These are phyloP conservation scores for Citropsis articulata DNA, from an alignment of 345 rosid genomes.

Conservation along the genomic window DNA sequence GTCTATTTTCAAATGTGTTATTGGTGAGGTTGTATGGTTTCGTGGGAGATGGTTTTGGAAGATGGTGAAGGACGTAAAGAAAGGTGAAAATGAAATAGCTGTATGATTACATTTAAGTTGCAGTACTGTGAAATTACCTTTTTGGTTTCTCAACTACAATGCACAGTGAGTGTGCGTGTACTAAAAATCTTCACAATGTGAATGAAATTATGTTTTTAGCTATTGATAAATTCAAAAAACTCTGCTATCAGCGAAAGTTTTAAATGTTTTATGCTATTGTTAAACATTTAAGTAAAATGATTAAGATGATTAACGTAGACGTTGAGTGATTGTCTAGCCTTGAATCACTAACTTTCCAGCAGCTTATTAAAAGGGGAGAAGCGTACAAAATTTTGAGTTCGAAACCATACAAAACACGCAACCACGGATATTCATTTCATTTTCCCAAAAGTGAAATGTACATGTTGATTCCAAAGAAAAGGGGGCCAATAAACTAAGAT, in stretches of 20 bases:
- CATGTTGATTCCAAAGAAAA: too few species aligned
- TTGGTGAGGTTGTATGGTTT: conserved; percentile 9
- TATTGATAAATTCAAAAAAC: background rate
- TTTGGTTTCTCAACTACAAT: background rate
- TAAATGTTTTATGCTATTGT: too few species aligned
- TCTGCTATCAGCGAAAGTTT: too few species aligned
- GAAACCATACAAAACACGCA: too few species aligned
- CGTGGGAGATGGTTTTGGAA: conserved; percentile 8
- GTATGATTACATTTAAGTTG: background rate
- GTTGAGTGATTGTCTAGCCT: background rate
- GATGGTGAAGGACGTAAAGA: background rate
- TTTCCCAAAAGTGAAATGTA: background rate
- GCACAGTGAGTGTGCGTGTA: background rate
- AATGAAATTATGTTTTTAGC: background rate
- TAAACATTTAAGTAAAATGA: too few species aligned
- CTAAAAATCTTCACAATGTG: background rate
- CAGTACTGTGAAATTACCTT: background rate
- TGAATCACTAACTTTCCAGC: too few species aligned
- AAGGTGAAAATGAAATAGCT: conserved; percentile 5
- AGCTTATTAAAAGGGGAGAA: background rate
- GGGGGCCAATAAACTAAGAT: too few species aligned
- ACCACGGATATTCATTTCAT: background rate
- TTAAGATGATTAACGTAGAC: too few species aligned
- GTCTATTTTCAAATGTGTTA: conserved; percentile 10
- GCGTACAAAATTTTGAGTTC: too few species aligned